These are phyloP conservation scores for Hymenotorrendiella dingleyae DNA, from an alignment of 2,329 filamentous ascomycete genomes.

Conservation along the genomic window DNA sequence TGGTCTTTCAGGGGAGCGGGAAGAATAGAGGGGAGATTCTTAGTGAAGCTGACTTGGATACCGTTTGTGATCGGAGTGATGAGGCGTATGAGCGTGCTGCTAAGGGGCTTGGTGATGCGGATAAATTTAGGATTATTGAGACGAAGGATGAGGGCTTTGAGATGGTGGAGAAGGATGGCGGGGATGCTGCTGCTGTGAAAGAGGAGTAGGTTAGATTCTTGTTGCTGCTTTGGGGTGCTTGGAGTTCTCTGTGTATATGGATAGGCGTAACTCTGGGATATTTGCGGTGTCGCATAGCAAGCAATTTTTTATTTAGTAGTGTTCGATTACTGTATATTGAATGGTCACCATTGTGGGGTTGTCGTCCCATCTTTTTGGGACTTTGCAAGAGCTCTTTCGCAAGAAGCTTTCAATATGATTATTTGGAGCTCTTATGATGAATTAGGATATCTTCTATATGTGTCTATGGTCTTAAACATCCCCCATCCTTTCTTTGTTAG, in stretches of 20 bases:
- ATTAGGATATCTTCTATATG: too few species aligned
- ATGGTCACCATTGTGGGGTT: too few species aligned
- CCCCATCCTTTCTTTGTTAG: too few species aligned
- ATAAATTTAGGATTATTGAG: constrained; percentile 71
- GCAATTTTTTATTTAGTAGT: background rate
- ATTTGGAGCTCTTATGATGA: too few species aligned
- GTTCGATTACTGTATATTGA: background rate
- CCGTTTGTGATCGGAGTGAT: constrained; percentile 67
- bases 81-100: constrained; percentile 66
- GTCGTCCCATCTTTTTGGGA: too few species aligned
- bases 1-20: constrained; percentile 52
- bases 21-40: constrained; percentile 55
- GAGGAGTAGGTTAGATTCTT: background rate
- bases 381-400: too few species aligned
- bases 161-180: constrained; percentile 16
- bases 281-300: background rate
- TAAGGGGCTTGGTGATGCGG: constrained; percentile 67
- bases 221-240: background rate
- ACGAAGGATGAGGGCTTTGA: constrained; percentile 50
- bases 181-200: background rate
- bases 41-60: constrained; percentile 68
- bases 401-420: too few species aligned
- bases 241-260: background rate
- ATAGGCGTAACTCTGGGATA: background rate
- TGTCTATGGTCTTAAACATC: too few species aligned